Conservation (phyloP, 192 early-diverging fungal genomes). For the Backusella tarrabulga region DNA sequence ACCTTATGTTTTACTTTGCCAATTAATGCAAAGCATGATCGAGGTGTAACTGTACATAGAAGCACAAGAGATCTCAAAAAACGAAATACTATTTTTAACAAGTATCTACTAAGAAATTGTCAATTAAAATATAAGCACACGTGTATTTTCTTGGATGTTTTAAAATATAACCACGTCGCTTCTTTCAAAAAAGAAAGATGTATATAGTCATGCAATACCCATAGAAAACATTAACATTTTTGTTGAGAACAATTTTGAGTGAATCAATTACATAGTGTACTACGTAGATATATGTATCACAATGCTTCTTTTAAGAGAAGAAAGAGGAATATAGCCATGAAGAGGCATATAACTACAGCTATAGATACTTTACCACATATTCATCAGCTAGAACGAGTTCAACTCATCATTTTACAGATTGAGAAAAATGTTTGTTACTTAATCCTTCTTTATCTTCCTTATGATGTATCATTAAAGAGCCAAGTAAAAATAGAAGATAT, state of each 20-base stretch:
- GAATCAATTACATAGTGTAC: not conserved
- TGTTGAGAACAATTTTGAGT: not conserved
- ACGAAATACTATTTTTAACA: not conserved
- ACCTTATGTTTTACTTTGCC: not conserved
- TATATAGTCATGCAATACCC: not conserved
- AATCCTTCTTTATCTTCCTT: no score
- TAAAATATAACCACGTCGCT: no score
- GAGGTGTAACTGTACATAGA: not conserved
- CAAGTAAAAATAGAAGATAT: no score
- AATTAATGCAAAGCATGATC: not conserved
- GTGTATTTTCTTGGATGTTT: not conserved
- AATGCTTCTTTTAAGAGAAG: not conserved
- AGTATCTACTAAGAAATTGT: not conserved
- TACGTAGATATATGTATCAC: not conserved
- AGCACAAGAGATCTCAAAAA: no score
- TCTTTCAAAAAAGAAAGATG: not conserved
- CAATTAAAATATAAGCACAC: not conserved
- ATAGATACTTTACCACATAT: not conserved
- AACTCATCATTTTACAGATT: not conserved
- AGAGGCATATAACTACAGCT: not conserved
- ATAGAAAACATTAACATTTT: not conserved
- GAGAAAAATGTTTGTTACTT: not conserved
- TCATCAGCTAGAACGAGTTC: not conserved
- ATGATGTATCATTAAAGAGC: no score
- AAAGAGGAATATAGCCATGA: not conserved